A percentile compares a stretch with the other conserved stretches of the same genome.
These are phyloP conservation scores for Neurospora terricola DNA, from an alignment of 495 filamentous ascomycete species.

Conservation along the genomic window DNA sequence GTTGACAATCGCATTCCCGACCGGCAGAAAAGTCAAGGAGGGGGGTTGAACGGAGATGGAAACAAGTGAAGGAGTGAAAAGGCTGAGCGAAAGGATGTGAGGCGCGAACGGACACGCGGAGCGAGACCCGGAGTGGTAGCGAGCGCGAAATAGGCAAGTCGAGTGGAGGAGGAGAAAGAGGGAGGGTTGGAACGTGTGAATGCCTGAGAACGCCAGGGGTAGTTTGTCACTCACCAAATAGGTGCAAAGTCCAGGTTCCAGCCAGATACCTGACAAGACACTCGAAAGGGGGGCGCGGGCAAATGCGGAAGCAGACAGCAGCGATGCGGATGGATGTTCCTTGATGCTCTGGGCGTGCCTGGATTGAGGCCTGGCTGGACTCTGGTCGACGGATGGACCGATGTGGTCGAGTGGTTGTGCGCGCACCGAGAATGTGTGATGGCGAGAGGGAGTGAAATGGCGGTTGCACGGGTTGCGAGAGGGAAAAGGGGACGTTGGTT, in stretches of 20 bases:
- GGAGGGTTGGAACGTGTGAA: neutral
- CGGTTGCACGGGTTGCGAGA: neutral
- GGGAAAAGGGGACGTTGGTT: neutral
- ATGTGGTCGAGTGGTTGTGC: neutral
- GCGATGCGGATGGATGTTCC: neutral
- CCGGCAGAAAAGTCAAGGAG: neutral
- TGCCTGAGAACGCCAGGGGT: neutral
- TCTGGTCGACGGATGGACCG: neutral
- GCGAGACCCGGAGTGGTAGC: neutral
- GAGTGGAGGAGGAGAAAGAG: neutral
- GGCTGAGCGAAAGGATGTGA: neutral
- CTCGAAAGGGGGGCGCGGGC: neutral
- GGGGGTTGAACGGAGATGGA: neutral
- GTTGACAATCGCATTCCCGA: neutral
- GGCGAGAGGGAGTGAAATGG: neutral
- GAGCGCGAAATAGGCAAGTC: neutral
- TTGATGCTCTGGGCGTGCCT: neutral
- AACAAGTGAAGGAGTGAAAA: neutral
- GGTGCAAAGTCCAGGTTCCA: neutral
- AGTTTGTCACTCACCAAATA: neutral
- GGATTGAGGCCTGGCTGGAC: neutral
- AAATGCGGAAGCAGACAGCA: neutral
- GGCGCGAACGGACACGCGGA: neutral
- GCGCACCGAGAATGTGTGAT: neutral
- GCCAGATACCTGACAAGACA: neutral